A percentile compares a stretch with the other conserved stretches of the same genome.
Evolutionary conservation across 257 asterid species (phyloP).

Genomic region (Rauvolfia tetraphylla): DNA sequence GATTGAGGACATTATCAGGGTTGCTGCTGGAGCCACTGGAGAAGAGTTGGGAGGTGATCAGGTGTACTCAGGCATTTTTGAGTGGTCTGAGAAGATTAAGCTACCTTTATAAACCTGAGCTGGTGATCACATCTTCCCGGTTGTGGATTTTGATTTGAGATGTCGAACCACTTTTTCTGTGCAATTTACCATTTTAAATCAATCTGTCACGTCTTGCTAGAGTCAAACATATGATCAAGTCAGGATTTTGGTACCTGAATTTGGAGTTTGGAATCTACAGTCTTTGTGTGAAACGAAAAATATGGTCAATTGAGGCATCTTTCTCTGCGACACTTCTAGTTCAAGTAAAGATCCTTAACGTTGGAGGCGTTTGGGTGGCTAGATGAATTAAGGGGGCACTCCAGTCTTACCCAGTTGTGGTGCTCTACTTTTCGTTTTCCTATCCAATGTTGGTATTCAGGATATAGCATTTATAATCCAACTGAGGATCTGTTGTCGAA

Average conservation of each 20-base stretch:
- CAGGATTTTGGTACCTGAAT: background rate
- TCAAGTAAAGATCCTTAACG: background rate
- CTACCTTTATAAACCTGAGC: slow-evolving; percentile 36
- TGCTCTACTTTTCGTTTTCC: background rate
- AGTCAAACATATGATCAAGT: background rate
- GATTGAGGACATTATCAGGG: slow-evolving; percentile 68
- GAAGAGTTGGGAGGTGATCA: slow-evolving; percentile 75
- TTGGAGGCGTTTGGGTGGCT: background rate
- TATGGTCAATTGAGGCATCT: background rate
- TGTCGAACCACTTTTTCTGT: background rate
- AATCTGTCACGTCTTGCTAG: background rate
- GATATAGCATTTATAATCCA: background rate
- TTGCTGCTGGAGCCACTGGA: slow-evolving; percentile 72
- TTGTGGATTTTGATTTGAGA: background rate
- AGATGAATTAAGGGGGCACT: background rate
- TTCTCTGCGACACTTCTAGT: background rate
- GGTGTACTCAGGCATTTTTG: slow-evolving; percentile 63
- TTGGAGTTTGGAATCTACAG: background rate
- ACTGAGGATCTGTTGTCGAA: background rate
- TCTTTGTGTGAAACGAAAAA: background rate
- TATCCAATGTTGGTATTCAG: background rate
- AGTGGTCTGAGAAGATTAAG: slow-evolving; percentile 71
- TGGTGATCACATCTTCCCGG: background rate
- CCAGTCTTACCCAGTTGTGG: no score
- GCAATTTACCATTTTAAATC: background rate